Base-by-base conservation (phyloP, 208 protist species). In the Acanthamoeba healyi region DNA sequence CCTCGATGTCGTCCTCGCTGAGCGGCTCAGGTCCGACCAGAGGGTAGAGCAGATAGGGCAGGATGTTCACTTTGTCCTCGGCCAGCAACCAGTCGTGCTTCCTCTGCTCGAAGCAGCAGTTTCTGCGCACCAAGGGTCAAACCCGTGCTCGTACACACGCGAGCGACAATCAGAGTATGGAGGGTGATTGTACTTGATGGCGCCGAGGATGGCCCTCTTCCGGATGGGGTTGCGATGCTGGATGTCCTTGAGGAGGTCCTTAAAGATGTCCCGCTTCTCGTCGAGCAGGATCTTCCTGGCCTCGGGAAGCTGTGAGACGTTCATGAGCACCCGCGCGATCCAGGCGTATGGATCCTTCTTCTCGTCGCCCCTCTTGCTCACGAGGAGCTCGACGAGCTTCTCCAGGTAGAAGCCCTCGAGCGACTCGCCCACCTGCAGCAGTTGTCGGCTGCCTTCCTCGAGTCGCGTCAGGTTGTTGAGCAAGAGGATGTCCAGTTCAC, bases 381-480 rank as follows among this genome's bases (percentile, higher is more conserved):
- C 54, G 32, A 92, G 63, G 56, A 92, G 44, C 46, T 94, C 65
- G 6, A 94, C 38, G 34, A 94, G 65, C 36, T 82, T 94, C 49
- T 58, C 42, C 40, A 94, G 26, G 44, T 94, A 94, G 34, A 70
- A 94, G 24, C 89, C 89, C 40, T 94, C 89, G 6, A 94, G 26
- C 17, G 92, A 19, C 36, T 94, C 89, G 2, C 89, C 89, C 42
- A 94, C 89, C 42, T 94, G 89, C 65, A 94, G 32, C 40, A 94
- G 46, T 26, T 77, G 67, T 67, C 67, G 81, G 29, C 89, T 49
- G 38, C 89, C 89, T 24, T 94, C 89, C 42, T 94, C 89, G 17
- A 61, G 29, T 29, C 89, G 26, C 24, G 89, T 94, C 29, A 94
- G 67, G 38, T 94, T 94, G 65, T 58, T 84, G 36, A 94, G 44